Evolutionary conservation across 331 rosid genomes (phyloP).

Genomic region (Phaseolus coccineus): DNA sequence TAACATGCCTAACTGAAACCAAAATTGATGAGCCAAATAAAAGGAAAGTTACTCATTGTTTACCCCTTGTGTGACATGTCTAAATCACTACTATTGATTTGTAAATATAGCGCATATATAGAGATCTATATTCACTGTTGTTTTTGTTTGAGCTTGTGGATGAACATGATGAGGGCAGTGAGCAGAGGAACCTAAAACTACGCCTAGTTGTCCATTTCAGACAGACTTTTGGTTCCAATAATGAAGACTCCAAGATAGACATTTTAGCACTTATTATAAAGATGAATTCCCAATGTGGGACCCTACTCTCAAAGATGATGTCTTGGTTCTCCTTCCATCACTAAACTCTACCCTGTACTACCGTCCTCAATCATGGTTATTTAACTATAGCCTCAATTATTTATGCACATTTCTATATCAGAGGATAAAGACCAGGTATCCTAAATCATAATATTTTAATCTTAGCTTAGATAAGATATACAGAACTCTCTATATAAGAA

Average conservation of each 20-base stretch:
- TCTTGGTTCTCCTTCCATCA: background rate
- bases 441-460: background rate
- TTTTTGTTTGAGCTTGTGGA: background rate
- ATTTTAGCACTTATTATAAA: constrained; percentile 1
- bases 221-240: constrained; percentile 11
- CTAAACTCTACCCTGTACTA: no score
- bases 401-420: constrained; percentile 13
- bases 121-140: background rate
- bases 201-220: constrained; percentile 21
- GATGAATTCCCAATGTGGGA: background rate
- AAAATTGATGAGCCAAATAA: no score
- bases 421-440: constrained; percentile 1
- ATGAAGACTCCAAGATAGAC: background rate
- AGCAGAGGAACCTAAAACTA: constrained; percentile 4
- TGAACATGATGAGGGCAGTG: background rate
- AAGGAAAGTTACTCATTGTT: no score
- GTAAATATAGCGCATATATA: no score
- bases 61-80: background rate
- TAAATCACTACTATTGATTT: background rate
- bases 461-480: background rate
- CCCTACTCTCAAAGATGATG: background rate
- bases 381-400: constrained; percentile 18
- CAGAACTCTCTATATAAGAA: background rate
- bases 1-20: no score
- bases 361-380: background rate